These are phyloP conservation scores for Calocybe gangraenosa DNA, from an alignment of 768 basidiomycete species.

Conservation along the genomic window DNA sequence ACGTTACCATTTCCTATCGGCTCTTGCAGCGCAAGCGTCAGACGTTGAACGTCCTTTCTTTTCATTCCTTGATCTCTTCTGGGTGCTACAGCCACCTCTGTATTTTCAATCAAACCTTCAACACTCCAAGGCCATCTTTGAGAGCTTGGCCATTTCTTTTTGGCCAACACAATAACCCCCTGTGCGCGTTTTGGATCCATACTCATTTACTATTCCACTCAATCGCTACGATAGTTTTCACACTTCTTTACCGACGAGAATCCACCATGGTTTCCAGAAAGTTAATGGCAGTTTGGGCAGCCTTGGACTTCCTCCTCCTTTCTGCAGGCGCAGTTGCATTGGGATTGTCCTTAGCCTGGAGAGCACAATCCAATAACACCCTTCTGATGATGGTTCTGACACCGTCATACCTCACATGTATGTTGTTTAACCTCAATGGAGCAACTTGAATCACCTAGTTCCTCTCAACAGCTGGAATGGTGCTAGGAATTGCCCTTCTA, in stretches of 20 bases:
- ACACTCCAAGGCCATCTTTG: constrained; percentile 34
- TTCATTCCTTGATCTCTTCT: constrained; percentile 24
- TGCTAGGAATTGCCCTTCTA: constrained; percentile 63
- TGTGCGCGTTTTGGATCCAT: neutral
- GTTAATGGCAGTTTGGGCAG: constrained; percentile 68
- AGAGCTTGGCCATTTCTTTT: constrained; percentile 36
- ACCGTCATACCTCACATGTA: constrained; percentile 54
- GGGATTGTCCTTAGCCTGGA: constrained; percentile 69
- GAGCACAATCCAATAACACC: constrained; percentile 44
- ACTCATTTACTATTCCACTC: neutral
- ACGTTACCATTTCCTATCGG: constrained; percentile 27
- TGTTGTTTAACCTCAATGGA: constrained; percentile 17
- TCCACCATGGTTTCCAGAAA: constrained; percentile 63
- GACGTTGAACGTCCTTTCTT: constrained; percentile 70
- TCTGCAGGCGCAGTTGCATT: constrained; percentile 65
- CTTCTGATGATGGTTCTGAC: constrained; percentile 72
- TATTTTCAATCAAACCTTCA: constrained; percentile 26
- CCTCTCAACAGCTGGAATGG: constrained; percentile 54
- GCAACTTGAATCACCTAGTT: constrained; percentile 3
- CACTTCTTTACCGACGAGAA: neutral
- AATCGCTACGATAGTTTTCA: constrained; percentile 2
- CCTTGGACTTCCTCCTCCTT: constrained; percentile 67
- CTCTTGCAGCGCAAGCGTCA: constrained; percentile 43
- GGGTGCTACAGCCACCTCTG: constrained; percentile 42
- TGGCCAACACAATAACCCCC: neutral